Evolutionary conservation across 2,329 filamentous ascomycete genomes (phyloP).

Genomic region (Rhinocladiella similis): DNA sequence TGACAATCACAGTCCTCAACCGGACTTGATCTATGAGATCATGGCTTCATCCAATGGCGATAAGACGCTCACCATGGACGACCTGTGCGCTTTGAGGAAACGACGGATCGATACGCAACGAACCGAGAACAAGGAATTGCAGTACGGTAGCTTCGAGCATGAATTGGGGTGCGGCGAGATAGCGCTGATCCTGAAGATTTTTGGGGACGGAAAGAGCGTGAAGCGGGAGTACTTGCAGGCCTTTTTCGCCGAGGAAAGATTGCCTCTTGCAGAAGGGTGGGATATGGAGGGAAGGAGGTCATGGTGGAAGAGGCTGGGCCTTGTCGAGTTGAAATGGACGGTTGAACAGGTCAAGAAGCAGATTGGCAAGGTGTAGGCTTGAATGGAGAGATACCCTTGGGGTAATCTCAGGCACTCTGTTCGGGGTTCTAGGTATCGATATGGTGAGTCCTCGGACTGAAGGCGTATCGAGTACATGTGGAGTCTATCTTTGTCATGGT

Average conservation of each 20-base stretch:
- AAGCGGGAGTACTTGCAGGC: conserved; percentile 2
- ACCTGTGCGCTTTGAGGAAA: conserved; percentile 1
- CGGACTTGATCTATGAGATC: neutral
- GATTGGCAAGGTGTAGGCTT: neutral
- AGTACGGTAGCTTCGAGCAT: conserved; percentile 3
- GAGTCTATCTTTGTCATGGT: too few species aligned
- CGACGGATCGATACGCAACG: conserved; percentile 1
- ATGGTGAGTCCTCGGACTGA: too few species aligned
- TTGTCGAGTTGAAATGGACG: neutral
- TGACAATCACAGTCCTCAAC: conserved; percentile 9
- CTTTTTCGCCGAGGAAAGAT: conserved; percentile 6
- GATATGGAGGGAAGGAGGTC: neutral
- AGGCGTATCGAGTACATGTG: too few species aligned
- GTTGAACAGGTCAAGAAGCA: neutral
- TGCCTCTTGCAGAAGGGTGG: conserved; percentile 8
- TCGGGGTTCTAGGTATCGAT: too few species aligned
- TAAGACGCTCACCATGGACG: conserved; percentile 4
- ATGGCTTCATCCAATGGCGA: conserved; percentile 1
- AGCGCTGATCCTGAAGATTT: conserved; percentile 1
- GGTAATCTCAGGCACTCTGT: too few species aligned
- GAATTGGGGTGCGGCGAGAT: conserved; percentile 1
- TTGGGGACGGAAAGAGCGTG: conserved; percentile 3
- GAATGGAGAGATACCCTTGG: neutral
- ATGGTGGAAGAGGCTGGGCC: neutral
- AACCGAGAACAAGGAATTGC: conserved; percentile 1